Evolutionary conservation across 495 filamentous ascomycete species (phyloP), one percentile per base, ranked within the genome.

Genomic region (Aspergillus heteromorphus): DNA sequence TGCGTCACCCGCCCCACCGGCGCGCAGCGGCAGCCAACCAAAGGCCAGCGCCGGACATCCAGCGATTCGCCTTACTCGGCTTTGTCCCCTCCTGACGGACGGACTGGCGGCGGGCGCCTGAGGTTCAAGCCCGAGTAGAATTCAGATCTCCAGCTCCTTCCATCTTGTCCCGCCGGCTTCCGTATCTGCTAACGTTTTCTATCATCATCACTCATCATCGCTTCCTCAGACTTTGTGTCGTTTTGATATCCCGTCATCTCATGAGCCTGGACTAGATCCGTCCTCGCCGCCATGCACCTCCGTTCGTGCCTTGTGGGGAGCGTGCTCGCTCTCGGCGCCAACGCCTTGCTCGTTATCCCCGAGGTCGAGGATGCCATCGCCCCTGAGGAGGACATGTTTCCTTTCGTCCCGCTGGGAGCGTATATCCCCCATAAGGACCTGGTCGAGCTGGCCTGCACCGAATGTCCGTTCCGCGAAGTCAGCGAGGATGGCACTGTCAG

Each of bases 321-420:
- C 55, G 65, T 67, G 27, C 62, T 74, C 47, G 76, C 71, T 31
- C 60, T 78, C 34, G 61, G 68, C 63, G 68, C 73, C 59, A 71
- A 67, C 34, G 75, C 77, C n/a, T 67, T 81, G 55, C 62, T 81
- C 45, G 68, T 81, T 34, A 54, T 74, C 41, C 75, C 74, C 42
- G 76, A 77, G 51, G 56, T 65, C 40, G 65, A 69, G 23, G 54
- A 72, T 21, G 48, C 64, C 27, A 58, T 70, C 23, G 54, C 56
- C 29, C 52, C 63, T 31, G 59, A 66, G 23, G 58, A 56, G 29
- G 68, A 65, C 18, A 63, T 68, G 30, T 40, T 68, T 41, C 58
- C 50, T 18, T 36, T 69, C 13, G 58, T 68, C 20, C 67, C 70
- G 0, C 19, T 73, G 27, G 57, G 66, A 31, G 43, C 65, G n/a